Evolutionary conservation across 2,329 filamentous ascomycete species (phyloP), one percentile per base, ranked within the genome.

Genomic region (Ciborinia camelliae): DNA sequence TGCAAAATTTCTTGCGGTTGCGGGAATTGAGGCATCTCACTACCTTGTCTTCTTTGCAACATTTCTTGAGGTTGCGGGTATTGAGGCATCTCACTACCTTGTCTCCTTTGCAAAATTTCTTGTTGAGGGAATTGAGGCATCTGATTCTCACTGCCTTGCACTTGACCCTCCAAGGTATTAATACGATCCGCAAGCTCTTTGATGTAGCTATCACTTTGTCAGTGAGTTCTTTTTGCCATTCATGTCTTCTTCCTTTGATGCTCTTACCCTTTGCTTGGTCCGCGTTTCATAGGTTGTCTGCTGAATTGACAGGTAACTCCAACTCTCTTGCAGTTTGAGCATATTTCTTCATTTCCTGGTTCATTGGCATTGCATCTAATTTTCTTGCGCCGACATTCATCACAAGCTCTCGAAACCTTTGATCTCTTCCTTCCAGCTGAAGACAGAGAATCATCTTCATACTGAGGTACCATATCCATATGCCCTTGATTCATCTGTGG

Each of bases 171-270:
- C 53, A 97, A 88, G 51, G 85, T 88, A 71, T 93, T 87, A 66
- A 97, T 86, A 32, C 92, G 83, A 74, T 96, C 92, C 30, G 92
- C 91, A 28, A 97, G 83, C 76, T 96, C 92, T 75, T 96, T 96
- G 75, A 97, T 97, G 72, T 96, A 96, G 20, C 88, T 91, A 72
- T 60, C 35, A 66, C 66, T 52, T 53, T 52, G 41, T 65, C 61
- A 66, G 67, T 70, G 51, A 69, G 45, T 58, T 37, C n/a, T 64
- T 12, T 63, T 68, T 70, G 3, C 61, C 45, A 37, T 41, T 37
- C 41, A 23, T 35, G 32, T 4, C 18, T 54, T 35, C n/a, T 26
- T 39, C 9, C 10, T 53, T n/a, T 15, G 10, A 32, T 61, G 14
- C 23, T 68, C 79, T 72, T 82, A 91, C 83, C 92, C 92, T 83